Base-by-base conservation (phyloP, 2,329 filamentous ascomycete species). In the Blastomyces parvus region DNA sequence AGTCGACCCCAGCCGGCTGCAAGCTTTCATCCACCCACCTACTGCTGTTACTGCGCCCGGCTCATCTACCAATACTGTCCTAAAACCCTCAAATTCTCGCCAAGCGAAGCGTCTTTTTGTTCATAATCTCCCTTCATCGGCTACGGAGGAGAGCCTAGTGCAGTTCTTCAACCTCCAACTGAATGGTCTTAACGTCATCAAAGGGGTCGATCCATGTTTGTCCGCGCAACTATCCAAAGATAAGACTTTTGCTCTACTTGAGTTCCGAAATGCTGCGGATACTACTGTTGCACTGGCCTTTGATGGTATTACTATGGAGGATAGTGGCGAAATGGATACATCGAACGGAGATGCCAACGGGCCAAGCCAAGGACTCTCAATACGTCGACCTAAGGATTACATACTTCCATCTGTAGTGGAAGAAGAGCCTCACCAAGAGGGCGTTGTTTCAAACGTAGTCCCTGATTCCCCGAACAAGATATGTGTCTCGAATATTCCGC, bases 131-230 rank as follows among this genome's bases (percentile, higher is more conserved):
- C 89, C 93, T 1, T 71, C 83, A 1, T 83, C 81, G 30, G 83
- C 84, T n/a, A 89, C 85, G 17, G 90, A 96, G 64, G 92, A 96
- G 61, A 80, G 79, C 66, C 74, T 99, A 50, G 79, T 88, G 65
- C 83, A 86, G 27, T 99, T 97, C 79, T 97, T 99, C 83, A 99
- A 99, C 72, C 82, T 96, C 30, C 92, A 97, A 74, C 84, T 99
- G 60, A 97, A 99, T 70, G 91, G 92, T n/a, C 80, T 99, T 57
- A 99, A 99, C 70, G 88, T 97, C 44, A 86, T 96, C 61, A 87
- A 91, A 67, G 87, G 85, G 67, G 83, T 84, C 57, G 92, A 97
- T 70, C 92, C 93, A 44, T 97, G 94, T 73, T 82, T 90, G 61
- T 87, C 88, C 8, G 90, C 88, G 46, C 90, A 96, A 70, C 82